Percentiles rank a stretch among this genome's conserved stretches.
Evolutionary conservation across 202 grass and related monocot genomes (phyloP).

Genomic region (Thinopyrum obtusiflorum): DNA sequence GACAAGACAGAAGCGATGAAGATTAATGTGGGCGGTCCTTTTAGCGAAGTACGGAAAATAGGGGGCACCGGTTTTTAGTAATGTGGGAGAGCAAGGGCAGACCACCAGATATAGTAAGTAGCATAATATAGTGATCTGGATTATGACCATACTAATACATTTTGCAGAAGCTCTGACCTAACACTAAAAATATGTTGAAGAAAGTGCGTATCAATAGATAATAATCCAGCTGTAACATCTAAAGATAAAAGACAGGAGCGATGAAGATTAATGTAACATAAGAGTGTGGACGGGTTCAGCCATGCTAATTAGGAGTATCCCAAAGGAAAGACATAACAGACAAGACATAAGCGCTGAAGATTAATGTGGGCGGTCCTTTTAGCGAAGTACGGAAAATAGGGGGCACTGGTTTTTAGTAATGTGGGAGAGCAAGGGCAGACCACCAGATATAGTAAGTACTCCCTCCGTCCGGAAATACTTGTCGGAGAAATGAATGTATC

Average conservation of each 20-base stretch:
- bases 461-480: too few relatives aligned
- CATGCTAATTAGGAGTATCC: neutral
- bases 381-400: neutral
- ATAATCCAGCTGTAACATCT: conserved; percentile 7
- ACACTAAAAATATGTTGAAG: neutral
- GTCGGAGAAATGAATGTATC: too few relatives aligned
- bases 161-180: neutral
- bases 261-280: neutral
- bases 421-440: neutral
- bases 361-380: neutral
- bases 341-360: neutral
- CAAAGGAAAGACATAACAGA: neutral
- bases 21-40: neutral
- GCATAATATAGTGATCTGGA: too few relatives aligned
- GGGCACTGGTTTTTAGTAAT: neutral
- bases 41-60: neutral
- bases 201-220: neutral
- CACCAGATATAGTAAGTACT: too few relatives aligned
- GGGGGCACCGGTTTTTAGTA: neutral
- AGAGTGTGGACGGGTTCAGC: neutral
- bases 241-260: neutral
- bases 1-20: neutral
- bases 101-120: too few relatives aligned
- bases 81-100: neutral
- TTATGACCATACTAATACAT: too few relatives aligned